Percentiles rank a stretch among this genome's conserved stretches.
Evolutionary conservation across 1,284 basidiomycete species (phyloP).

Genomic region (Ustilago nuda): DNA sequence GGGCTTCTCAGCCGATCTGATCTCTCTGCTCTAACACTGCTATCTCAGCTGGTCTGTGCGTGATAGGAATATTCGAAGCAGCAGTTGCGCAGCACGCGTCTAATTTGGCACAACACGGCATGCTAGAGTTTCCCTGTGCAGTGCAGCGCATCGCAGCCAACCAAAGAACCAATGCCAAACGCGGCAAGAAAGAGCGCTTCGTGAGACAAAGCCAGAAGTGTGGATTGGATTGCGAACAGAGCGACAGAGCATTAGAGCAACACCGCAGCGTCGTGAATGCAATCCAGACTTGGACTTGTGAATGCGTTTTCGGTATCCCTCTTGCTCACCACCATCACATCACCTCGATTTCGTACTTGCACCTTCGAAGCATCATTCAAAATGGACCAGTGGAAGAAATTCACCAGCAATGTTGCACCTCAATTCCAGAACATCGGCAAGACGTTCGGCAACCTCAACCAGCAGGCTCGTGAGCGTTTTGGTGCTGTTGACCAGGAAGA

Average conservation of each 20-base stretch:
- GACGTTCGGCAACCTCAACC: slow-evolving; percentile 82
- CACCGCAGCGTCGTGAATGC: slow-evolving; percentile 6
- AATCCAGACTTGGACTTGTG: not conserved
- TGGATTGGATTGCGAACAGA: not conserved
- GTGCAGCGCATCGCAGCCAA: slow-evolving; percentile 8
- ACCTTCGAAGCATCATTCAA: slow-evolving; percentile 34
- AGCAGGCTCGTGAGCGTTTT: slow-evolving; percentile 77
- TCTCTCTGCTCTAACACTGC: not conserved
- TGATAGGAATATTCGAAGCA: slow-evolving; percentile 1
- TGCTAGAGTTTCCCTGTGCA: slow-evolving; percentile 1
- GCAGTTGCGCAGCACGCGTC: slow-evolving; percentile 4
- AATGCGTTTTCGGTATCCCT: not conserved
- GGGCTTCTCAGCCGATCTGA: not conserved
- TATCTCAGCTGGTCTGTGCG: slow-evolving; percentile 11
- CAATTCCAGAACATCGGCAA: slow-evolving; percentile 76
- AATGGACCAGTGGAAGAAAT: slow-evolving; percentile 80
- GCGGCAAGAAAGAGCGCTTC: not conserved
- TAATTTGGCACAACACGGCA: slow-evolving; percentile 8
- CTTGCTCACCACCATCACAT: not conserved
- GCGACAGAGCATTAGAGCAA: not conserved
- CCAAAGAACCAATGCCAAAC: slow-evolving; percentile 3
- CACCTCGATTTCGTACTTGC: not conserved
- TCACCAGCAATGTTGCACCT: slow-evolving; percentile 60
- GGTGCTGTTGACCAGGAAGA: slow-evolving; percentile 89
- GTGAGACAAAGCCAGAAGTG: slow-evolving; percentile 2